These are phyloP conservation scores for Myrica gale DNA, from an alignment of 306 rosid genomes.

Conservation along the genomic window DNA sequence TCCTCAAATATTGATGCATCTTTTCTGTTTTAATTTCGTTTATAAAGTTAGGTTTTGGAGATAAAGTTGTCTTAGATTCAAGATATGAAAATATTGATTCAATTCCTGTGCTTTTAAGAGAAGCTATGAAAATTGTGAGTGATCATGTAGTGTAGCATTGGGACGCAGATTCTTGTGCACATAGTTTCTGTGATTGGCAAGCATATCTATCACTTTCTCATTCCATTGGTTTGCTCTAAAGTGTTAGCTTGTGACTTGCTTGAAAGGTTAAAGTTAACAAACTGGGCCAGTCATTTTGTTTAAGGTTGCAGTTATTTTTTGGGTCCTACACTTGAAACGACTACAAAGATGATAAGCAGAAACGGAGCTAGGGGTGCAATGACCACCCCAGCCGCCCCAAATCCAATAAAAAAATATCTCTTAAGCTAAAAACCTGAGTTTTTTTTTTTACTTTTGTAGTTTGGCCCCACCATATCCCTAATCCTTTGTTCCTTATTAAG, in stretches of 20 bases:
- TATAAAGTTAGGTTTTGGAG: neutral
- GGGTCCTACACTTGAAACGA: neutral
- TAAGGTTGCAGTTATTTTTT: neutral
- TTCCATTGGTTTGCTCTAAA: neutral
- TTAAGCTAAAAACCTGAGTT: too few species aligned
- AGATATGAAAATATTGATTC: too few species aligned
- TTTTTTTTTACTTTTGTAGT: too few species aligned
- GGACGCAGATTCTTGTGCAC: neutral
- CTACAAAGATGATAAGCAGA: neutral
- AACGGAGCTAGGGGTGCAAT: too few species aligned
- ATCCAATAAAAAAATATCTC: too few species aligned
- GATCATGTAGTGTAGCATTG: neutral
- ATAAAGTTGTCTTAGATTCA: neutral
- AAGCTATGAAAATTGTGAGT: neutral
- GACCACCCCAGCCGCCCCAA: too few species aligned
- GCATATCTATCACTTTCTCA: neutral
- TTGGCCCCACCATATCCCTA: too few species aligned
- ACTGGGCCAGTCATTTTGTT: neutral
- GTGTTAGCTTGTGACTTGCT: neutral
- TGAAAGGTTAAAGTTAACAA: neutral
- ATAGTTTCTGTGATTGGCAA: too few species aligned
- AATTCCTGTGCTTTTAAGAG: neutral
- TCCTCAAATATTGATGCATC: slow-evolving; percentile 1
- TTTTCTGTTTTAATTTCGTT: neutral
- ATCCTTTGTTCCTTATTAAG: too few species aligned